Conservation (phyloP, 257 asterid species). For the Orobanche coerulescens region DNA sequence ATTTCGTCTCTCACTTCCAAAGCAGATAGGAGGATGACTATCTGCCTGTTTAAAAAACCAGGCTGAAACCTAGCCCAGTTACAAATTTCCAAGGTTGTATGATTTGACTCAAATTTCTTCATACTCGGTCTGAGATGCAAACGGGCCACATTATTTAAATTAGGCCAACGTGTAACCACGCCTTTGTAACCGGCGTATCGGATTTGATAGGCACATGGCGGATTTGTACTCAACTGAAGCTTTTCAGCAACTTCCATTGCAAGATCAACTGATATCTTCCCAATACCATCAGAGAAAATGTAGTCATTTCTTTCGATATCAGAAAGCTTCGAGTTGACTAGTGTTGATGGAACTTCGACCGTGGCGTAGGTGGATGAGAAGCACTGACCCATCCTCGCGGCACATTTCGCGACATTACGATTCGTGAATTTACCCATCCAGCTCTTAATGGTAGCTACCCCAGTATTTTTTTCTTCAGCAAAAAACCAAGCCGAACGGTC, state of each 20-base stretch:
- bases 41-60: conserved; percentile 84
- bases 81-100: conserved; percentile 78
- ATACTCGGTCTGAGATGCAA: conserved; percentile 64
- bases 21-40: conserved; percentile 73
- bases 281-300: conserved; percentile 86
- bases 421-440: conserved; percentile 83
- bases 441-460: conserved; percentile 35
- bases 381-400: conserved; percentile 95
- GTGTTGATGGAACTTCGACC: conserved; percentile 42
- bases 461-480: conserved; percentile 44
- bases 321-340: conserved; percentile 32
- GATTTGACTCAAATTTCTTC: conserved; percentile 72
- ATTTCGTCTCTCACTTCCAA: conserved; percentile 49
- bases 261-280: conserved; percentile 63
- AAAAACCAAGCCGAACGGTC: conserved; percentile 97
- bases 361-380: conserved; percentile 95
- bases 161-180: conserved; percentile 81
- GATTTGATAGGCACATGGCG: conserved; percentile 87
- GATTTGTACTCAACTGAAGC: conserved; percentile 44
- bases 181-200: conserved; percentile 89
- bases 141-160: conserved; percentile 26
- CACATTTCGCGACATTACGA: conserved; percentile 71
- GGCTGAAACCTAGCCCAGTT: conserved; percentile 89
- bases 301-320: conserved; percentile 60
- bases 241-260: conserved; percentile 70